Percentiles rank a stretch among this genome's conserved stretches.
Conservation (phyloP, 2,329 filamentous ascomycete species). For the Incumbomyces delicatus region DNA sequence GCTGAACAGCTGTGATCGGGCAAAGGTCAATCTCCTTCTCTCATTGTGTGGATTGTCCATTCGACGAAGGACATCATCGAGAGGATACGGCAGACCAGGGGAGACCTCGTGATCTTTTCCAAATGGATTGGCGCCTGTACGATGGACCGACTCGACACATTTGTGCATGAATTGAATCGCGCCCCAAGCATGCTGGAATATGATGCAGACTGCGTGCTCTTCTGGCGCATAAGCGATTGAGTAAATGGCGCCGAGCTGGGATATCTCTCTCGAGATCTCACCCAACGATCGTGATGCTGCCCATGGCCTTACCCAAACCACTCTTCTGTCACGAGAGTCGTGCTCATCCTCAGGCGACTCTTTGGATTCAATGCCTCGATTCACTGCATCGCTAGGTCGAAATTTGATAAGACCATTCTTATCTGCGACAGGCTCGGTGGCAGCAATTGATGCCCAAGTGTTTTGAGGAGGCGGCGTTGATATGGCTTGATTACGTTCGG, state of each 20-base stretch:
- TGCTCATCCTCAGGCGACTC: constrained; percentile 3
- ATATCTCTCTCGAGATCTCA: constrained; percentile 27
- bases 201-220: constrained; percentile 26
- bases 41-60: constrained; percentile 30
- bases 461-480: constrained; percentile 7
- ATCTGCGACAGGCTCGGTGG: constrained; percentile 15
- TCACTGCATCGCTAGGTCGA: constrained; percentile 17
- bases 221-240: constrained; percentile 27
- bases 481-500: neutral
- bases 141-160: constrained; percentile 22
- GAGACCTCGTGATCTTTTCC: constrained; percentile 25
- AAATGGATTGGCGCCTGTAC: constrained; percentile 26
- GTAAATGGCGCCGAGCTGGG: constrained; percentile 29
- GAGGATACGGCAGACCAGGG: constrained; percentile 24
- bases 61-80: constrained; percentile 26
- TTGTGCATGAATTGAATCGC: constrained; percentile 27
- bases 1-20: constrained; percentile 29
- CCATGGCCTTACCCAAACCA: constrained; percentile 21
- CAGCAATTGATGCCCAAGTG: constrained; percentile 22
- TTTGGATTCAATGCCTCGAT: constrained; percentile 10
- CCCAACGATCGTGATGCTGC: constrained; percentile 13
- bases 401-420: constrained; percentile 21
- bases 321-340: constrained; percentile 16
- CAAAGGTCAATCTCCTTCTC: constrained; percentile 34
- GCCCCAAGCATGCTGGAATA: constrained; percentile 30